These are phyloP conservation scores for Zanthoxylum bungeanum DNA, from an alignment of 345 rosid species.

Conservation along the genomic window DNA sequence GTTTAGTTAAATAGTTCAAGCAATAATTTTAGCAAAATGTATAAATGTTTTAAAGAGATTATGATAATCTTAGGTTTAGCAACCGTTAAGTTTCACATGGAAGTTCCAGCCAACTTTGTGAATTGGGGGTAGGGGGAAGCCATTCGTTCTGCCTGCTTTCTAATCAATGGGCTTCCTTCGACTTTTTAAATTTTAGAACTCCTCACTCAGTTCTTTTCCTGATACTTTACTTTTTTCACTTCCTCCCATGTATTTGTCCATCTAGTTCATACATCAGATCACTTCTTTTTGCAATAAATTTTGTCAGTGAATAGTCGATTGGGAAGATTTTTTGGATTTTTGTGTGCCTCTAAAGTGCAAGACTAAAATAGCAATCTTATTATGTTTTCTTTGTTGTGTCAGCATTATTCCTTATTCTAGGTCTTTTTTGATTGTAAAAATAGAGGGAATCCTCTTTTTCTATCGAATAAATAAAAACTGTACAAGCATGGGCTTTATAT, in stretches of 20 bases:
- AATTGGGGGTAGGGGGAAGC: not conserved
- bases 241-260: no score
- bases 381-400: not conserved
- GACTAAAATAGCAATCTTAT: not conserved
- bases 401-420: not conserved
- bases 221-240: not conserved
- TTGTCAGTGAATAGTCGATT: not conserved
- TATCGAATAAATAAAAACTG: no score
- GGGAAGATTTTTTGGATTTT: not conserved
- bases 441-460: no score
- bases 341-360: not conserved
- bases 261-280: not conserved
- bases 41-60: no score
- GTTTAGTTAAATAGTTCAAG: not conserved
- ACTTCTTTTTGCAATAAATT: not conserved
- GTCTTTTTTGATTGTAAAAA: no score
- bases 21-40: not conserved
- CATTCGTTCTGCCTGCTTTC: not conserved
- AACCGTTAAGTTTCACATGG: not conserved
- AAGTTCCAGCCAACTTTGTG: not conserved
- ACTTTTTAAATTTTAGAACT: not conserved
- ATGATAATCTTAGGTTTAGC: not conserved
- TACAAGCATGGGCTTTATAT: no score
- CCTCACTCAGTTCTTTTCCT: not conserved
- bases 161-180: no score